Evolutionary conservation across 2,329 filamentous ascomycete species (phyloP), one percentile per base, ranked within the genome.

Genomic region (Lachnellula arida): DNA sequence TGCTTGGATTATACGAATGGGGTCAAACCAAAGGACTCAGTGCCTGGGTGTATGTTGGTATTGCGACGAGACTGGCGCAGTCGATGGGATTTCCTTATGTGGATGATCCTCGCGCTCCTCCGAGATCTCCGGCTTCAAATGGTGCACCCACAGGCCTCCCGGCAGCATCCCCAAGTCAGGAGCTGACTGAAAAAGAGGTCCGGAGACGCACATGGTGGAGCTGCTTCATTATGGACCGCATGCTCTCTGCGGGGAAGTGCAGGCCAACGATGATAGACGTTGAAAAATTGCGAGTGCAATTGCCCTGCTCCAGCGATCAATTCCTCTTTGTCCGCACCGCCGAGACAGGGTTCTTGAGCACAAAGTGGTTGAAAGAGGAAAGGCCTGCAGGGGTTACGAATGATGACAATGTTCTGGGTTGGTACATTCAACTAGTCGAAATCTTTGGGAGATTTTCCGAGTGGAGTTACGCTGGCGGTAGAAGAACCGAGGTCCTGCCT

Each of bases 1-100:
- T 90, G 85, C 75, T 91, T 7, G 84, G 81, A 1, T 73, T 88
- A 11, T 87, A 89, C 59, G 85, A 89, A 60, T 89, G 86, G 86
- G 84, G 82, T 11, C 84, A 85, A 67, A 78, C 79, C 8, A 74
- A 78, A 59, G 85, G 85, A 1, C 70, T 80, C 19, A 80, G 79
- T 42, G 85, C 85, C 14, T 90, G 85, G 81, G 78, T 86, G 67
- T 82, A 82, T 57, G 76, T 89, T 32, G 85, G 85, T 12, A 73
- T 84, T 7, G 85, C 86, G 4, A 81, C 66, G 9, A 60, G 67
- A 37, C 80, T 85, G 72, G 85, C 86, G 2, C 83, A 85, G 56
- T 78, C 78, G 2, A 75, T 87, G 55, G 80, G 79, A 4, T 72
- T 88, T 22, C 78, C 82, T n/a, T 81, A 81, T 59, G 81, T 81